A percentile compares a stretch with the other conserved stretches of the same genome.
Conservation (phyloP, 306 rosid genomes). For the Clitoria ternatea region DNA sequence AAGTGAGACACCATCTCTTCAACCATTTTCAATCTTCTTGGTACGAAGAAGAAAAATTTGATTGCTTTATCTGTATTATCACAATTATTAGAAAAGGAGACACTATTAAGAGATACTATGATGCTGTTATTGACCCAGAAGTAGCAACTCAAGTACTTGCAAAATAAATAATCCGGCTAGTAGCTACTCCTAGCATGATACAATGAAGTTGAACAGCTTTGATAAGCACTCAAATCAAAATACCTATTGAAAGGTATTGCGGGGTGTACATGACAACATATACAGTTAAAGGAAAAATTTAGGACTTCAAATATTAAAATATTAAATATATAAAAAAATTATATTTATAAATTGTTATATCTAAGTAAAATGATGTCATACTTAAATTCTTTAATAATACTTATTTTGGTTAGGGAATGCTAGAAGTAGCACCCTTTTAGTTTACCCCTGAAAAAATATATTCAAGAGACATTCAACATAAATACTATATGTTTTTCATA, state of each 20-base stretch:
- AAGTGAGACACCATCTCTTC: neutral
- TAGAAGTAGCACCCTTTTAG: neutral
- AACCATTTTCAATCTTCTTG: neutral
- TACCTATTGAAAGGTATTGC: too few species aligned
- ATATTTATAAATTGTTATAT: too few species aligned
- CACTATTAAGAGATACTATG: conserved; percentile 23
- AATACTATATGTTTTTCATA: neutral
- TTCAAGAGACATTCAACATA: neutral
- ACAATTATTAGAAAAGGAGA: neutral
- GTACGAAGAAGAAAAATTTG: neutral
- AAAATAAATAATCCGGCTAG: neutral
- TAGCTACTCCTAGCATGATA: neutral
- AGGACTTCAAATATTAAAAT: too few species aligned
- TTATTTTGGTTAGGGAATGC: too few species aligned
- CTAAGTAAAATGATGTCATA: too few species aligned
- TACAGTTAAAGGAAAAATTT: too few species aligned
- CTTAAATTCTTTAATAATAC: too few species aligned
- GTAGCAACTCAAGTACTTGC: neutral
- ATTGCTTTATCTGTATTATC: neutral
- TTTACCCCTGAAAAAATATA: too few species aligned
- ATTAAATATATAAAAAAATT: too few species aligned
- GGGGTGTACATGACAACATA: too few species aligned
- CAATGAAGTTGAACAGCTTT: neutral
- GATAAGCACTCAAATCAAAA: neutral
- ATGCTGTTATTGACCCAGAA: neutral